These are phyloP conservation scores for Lipomyces spencermartinsiae DNA, from an alignment of 805 yeast species.

Conservation along the genomic window DNA sequence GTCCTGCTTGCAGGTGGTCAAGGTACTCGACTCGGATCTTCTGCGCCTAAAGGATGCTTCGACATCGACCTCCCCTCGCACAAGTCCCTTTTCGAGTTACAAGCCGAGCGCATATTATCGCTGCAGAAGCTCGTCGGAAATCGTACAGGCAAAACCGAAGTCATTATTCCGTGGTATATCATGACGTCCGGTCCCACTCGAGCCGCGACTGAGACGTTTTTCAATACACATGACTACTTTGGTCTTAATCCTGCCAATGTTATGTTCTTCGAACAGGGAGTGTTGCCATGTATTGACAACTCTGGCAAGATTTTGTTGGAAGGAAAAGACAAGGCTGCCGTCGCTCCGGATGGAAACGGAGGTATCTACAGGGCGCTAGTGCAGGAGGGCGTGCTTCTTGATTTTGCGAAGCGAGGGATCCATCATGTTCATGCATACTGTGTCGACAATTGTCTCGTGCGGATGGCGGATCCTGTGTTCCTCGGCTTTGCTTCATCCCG, in stretches of 20 bases:
- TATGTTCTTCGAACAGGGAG: slow-evolving; percentile 90
- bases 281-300: slow-evolving; percentile 82
- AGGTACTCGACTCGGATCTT: slow-evolving; percentile 92
- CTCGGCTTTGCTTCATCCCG: slow-evolving; percentile 81
- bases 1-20: slow-evolving; percentile 98
- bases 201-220: slow-evolving; percentile 72
- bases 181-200: slow-evolving; percentile 96
- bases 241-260: slow-evolving; percentile 70
- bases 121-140: slow-evolving; percentile 62
- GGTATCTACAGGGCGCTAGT: slow-evolving; percentile 87
- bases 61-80: slow-evolving; percentile 83
- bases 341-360: slow-evolving; percentile 98
- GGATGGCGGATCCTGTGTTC: slow-evolving; percentile 90
- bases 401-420: slow-evolving; percentile 69
- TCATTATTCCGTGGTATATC: slow-evolving; percentile 77
- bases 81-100: slow-evolving; percentile 87
- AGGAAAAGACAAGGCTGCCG: slow-evolving; percentile 61
- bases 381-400: slow-evolving; percentile 68
- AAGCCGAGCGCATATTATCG: slow-evolving; percentile 80
- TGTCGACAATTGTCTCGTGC: slow-evolving; percentile 91
- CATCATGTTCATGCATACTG: slow-evolving; percentile 96
- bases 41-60: slow-evolving; percentile 92
- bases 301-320: slow-evolving; percentile 78
- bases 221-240: slow-evolving; percentile 65
- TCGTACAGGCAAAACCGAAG: slow-evolving; percentile 41